Conservation (phyloP, 1,284 basidiomycete species). For the Porogramme epimiltina region DNA sequence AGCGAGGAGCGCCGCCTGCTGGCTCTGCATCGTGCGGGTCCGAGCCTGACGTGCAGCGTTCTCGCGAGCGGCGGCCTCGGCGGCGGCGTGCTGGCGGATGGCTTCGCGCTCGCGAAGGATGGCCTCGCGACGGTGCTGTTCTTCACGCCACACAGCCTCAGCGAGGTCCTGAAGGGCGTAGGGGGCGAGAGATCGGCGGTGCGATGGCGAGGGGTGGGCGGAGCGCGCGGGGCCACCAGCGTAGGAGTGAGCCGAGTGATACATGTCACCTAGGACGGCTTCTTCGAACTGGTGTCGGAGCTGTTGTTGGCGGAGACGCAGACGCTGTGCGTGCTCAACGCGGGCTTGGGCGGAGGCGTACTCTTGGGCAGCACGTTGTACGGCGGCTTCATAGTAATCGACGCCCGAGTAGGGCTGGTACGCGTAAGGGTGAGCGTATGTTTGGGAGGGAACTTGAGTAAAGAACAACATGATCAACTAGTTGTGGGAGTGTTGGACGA, state of each 20-base stretch:
- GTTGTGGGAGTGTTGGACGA: slow-evolving; percentile 5
- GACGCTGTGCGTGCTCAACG: slow-evolving; percentile 13
- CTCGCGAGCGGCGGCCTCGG: slow-evolving; percentile 10
- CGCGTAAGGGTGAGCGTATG: slow-evolving; percentile 1
- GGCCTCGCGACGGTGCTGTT: slow-evolving; percentile 13
- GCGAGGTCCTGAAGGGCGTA: slow-evolving; percentile 4
- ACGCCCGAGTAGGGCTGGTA: slow-evolving; percentile 5
- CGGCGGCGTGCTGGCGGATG: slow-evolving; percentile 13
- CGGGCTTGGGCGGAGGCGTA: slow-evolving; percentile 22
- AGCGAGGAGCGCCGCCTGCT: slow-evolving; percentile 8
- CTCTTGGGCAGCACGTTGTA: slow-evolving; percentile 17
- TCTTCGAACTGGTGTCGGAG: neutral
- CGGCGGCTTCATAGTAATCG: slow-evolving; percentile 17
- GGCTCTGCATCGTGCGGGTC: neutral
- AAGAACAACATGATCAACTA: slow-evolving; percentile 22
- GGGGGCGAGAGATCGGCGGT: neutral
- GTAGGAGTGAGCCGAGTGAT: neutral
- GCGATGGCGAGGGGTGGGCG: neutral
- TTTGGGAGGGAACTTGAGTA: slow-evolving; percentile 13
- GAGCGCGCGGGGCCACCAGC: no score
- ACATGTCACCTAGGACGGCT: neutral
- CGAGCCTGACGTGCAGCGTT: slow-evolving; percentile 5
- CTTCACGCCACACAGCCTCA: slow-evolving; percentile 12
- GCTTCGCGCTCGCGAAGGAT: slow-evolving; percentile 19
- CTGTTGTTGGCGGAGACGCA: slow-evolving; percentile 2